phyloP scores from a whole-genome alignment of 306 rosid genomes.

The Malus fusca region DNA sequence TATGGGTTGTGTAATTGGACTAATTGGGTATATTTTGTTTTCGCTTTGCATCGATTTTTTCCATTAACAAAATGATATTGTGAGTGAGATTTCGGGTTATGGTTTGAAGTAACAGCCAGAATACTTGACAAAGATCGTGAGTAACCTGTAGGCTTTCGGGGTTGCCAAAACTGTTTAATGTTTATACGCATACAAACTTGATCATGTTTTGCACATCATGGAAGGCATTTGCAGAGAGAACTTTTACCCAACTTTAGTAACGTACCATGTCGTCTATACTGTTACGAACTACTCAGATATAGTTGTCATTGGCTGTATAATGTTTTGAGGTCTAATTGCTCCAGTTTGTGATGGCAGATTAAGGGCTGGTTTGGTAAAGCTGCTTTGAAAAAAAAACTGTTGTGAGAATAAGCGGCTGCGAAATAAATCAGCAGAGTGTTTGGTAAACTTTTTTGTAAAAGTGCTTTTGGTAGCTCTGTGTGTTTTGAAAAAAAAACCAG shows the following conservation, averaged over 20 bases:
- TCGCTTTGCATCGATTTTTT: neutral
- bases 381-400: no score
- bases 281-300: neutral
- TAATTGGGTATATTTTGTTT: neutral
- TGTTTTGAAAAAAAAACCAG: no score
- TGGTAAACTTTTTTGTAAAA: no score
- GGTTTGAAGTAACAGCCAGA: no score
- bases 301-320: neutral
- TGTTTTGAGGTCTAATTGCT: constrained; percentile 17
- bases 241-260: neutral
- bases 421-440: no score
- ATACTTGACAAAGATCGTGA: no score
- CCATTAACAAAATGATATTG: neutral
- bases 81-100: neutral
- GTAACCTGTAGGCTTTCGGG: neutral
- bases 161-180: neutral
- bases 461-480: no score
- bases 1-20: neutral
- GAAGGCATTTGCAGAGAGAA: neutral
- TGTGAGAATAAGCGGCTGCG: no score
- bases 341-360: constrained; percentile 41
- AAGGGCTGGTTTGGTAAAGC: constrained; percentile 9
- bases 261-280: neutral
- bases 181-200: neutral
- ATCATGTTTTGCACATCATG: neutral